phyloP scores from a whole-genome alignment of 257 asterid genomes.

The Anisodus acutangulus region DNA sequence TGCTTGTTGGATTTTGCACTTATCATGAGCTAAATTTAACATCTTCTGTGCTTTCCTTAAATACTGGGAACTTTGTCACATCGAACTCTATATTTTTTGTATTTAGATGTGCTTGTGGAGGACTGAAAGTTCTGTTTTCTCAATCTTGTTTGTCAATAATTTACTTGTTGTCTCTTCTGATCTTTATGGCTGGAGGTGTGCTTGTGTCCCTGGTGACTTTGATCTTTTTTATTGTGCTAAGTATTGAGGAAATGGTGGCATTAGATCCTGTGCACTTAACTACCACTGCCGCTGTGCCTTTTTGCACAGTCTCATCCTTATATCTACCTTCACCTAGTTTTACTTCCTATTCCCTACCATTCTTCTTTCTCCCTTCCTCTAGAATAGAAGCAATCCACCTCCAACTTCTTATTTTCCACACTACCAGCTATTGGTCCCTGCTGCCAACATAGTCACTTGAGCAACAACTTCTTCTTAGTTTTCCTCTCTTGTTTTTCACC shows the following conservation, averaged over 20 bases:
- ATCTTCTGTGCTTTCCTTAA: neutral
- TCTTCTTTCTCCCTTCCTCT: neutral
- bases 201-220: neutral
- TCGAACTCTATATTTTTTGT: neutral
- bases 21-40: neutral
- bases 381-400: neutral
- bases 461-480: neutral
- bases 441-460: conserved; percentile 12
- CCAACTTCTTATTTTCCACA: conserved; percentile 10
- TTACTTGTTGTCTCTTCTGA: neutral
- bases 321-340: neutral
- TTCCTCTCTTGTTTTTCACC: neutral
- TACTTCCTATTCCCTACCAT: neutral
- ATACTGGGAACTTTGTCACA: neutral
- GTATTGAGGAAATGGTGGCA: conserved; percentile 1
- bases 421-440: neutral
- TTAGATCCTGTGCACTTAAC: neutral
- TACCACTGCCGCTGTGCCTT: conserved; percentile 3
- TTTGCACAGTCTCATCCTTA: neutral
- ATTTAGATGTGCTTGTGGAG: neutral
- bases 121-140: neutral
- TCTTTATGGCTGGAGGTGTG: neutral
- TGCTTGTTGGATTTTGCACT: neutral
- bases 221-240: conserved; percentile 9
- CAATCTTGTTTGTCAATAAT: neutral